Conservation (phyloP, 805 yeast genomes). For the Millerago galiae region DNA sequence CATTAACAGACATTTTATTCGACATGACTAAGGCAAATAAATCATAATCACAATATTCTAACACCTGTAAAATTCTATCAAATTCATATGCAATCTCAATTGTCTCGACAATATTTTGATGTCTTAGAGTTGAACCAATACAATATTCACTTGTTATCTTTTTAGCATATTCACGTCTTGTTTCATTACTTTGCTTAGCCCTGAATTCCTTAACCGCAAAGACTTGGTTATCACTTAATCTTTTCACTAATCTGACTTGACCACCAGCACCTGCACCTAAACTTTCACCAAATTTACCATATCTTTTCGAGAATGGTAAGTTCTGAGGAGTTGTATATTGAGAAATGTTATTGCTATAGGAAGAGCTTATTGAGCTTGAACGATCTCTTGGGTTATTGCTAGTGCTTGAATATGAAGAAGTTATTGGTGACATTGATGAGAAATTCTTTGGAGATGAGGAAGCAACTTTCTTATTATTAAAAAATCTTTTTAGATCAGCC, state of each 20-base stretch:
- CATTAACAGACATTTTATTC: slow-evolving; percentile 74
- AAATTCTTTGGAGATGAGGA: slow-evolving; percentile 19
- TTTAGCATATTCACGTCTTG: slow-evolving; percentile 80
- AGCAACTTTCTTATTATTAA: slow-evolving; percentile 40
- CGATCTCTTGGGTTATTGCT: slow-evolving; percentile 15
- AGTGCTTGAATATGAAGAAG: slow-evolving; percentile 12
- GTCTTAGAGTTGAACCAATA: slow-evolving; percentile 84
- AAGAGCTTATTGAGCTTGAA: slow-evolving; percentile 26
- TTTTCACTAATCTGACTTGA: slow-evolving; percentile 65
- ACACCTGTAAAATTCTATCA: slow-evolving; percentile 80
- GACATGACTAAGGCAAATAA: slow-evolving; percentile 93
- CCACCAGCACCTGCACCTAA: slow-evolving; percentile 97
- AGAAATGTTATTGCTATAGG: slow-evolving; percentile 31
- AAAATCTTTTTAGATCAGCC: slow-evolving; percentile 71
- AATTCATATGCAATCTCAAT: slow-evolving; percentile 87
- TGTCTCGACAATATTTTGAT: slow-evolving; percentile 86
- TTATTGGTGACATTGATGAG: slow-evolving; percentile 16
- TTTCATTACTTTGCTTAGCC: slow-evolving; percentile 64
- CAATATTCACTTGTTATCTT: slow-evolving; percentile 93
- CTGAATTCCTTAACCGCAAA: slow-evolving; percentile 94
- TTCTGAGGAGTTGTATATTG: slow-evolving; percentile 32
- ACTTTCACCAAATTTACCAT: slow-evolving; percentile 76
- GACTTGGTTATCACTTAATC: slow-evolving; percentile 59
- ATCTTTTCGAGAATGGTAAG: slow-evolving; percentile 65
- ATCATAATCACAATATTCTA: slow-evolving; percentile 94